phyloP scores from a whole-genome alignment of 441 rosid species.

The Flueggea neowawraea region DNA sequence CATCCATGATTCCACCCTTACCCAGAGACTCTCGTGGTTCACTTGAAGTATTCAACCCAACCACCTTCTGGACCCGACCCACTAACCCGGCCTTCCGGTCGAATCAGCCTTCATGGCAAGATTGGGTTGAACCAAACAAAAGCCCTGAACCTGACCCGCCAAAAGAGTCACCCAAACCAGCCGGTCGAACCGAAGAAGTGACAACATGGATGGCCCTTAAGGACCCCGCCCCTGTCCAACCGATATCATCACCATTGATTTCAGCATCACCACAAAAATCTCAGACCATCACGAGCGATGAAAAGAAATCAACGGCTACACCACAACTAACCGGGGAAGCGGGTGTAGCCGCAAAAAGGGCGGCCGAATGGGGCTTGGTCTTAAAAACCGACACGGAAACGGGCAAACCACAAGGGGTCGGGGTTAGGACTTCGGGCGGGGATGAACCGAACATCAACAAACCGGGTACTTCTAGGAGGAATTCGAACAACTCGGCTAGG shows the following conservation, averaged over 20 bases:
- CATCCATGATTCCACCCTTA: conserved; percentile 35
- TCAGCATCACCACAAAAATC: conserved; percentile 16
- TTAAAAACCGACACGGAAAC: conserved; percentile 79
- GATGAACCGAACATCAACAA: conserved; percentile 39
- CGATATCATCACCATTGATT: conserved; percentile 8
- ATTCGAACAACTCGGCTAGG: conserved; percentile 65
- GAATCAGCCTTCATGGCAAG: conserved; percentile 27
- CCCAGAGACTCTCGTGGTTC: conserved; percentile 79
- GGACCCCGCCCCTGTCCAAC: conserved; percentile 30
- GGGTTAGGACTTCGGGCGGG: conserved; percentile 76
- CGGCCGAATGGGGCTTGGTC: conserved; percentile 97
- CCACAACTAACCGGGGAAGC: conserved; percentile 26
- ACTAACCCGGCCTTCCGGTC: conserved; percentile 44
- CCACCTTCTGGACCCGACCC: conserved; percentile 46
- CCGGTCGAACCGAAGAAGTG: conserved; percentile 38
- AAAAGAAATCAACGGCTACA: conserved; percentile 7
- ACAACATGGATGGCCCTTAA: conserved; percentile 95
- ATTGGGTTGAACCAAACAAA: conserved; percentile 11
- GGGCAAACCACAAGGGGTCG: conserved; percentile 84
- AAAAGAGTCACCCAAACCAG: conserved; percentile 24
- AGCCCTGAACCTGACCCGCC: conserved; percentile 20
- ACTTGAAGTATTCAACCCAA: conserved; percentile 82
- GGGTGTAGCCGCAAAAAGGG: conserved; percentile 74
- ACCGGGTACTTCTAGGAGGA: conserved; percentile 42
- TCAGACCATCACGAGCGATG: conserved; percentile 4